phyloP scores from a whole-genome alignment of 257 asterid species.

The Rhazya stricta region DNA sequence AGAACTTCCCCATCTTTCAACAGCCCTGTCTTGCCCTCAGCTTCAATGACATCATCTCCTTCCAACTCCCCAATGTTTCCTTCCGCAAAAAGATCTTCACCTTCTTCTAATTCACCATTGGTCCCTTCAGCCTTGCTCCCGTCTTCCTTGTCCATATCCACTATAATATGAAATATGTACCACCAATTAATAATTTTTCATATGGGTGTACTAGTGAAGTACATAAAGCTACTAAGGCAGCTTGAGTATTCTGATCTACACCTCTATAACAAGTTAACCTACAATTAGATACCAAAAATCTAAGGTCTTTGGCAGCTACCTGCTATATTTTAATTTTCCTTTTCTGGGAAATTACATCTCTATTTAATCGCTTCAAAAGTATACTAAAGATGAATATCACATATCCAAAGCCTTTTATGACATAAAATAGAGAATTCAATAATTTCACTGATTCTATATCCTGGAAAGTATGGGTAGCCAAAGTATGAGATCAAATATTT shows the following conservation, averaged over 20 bases:
- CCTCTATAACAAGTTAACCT: neutral
- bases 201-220: too few relatives aligned
- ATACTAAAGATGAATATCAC: neutral
- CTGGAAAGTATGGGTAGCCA: too few relatives aligned
- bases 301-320: neutral
- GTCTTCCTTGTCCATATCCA: constrained; percentile 18
- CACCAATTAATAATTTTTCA: constrained; percentile 16
- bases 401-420: neutral
- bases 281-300: neutral
- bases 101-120: constrained; percentile 27
- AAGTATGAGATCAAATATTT: neutral
- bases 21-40: constrained; percentile 17
- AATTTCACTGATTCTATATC: too few relatives aligned
- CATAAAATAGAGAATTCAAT: too few relatives aligned
- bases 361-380: neutral
- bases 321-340: neutral
- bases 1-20: constrained; percentile 28
- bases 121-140: constrained; percentile 24
- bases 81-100: constrained; percentile 22
- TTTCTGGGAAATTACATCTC: neutral
- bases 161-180: constrained; percentile 19
- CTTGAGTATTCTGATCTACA: neutral
- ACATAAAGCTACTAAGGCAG: neutral
- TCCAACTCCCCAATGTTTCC: constrained; percentile 32
- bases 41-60: constrained; percentile 27